A percentile compares a stretch with the other conserved stretches of the same genome.
Conservation (phyloP, 257 asterid species). For the Solanum corneliomulleri region DNA sequence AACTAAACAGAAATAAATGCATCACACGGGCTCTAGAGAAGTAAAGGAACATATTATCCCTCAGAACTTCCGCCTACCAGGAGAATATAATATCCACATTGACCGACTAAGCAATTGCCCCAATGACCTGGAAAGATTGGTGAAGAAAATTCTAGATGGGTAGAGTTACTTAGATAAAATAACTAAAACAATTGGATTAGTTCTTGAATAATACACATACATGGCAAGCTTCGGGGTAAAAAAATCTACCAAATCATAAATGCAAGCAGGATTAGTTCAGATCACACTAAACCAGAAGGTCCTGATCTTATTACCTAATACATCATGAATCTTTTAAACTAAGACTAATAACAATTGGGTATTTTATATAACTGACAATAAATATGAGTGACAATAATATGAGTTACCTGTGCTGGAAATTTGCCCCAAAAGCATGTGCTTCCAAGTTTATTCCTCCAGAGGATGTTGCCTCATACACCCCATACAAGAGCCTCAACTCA, state of each 20-base stretch:
- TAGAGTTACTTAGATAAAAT: not conserved
- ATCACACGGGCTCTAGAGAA: not conserved
- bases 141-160: not conserved
- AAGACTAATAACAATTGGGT: not conserved
- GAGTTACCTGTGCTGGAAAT: constrained; percentile 74
- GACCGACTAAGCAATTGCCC: not conserved
- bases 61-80: not conserved
- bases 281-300: not conserved
- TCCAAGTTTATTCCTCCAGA: constrained; percentile 52
- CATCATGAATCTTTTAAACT: not conserved
- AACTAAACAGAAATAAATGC: not conserved
- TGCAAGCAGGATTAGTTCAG: not conserved
- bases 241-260: not conserved
- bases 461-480: constrained; percentile 66
- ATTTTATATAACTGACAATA: not conserved
- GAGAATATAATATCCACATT: not conserved
- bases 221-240: not conserved
- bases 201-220: not conserved
- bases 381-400: not conserved
- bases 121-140: not conserved
- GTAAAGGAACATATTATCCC: not conserved
- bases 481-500: constrained; percentile 52
- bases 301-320: not conserved
- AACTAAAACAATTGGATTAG: not conserved
- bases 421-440: constrained; percentile 64